Conservation (phyloP, 768 basidiomycete species). For the Suillus placidus region DNA sequence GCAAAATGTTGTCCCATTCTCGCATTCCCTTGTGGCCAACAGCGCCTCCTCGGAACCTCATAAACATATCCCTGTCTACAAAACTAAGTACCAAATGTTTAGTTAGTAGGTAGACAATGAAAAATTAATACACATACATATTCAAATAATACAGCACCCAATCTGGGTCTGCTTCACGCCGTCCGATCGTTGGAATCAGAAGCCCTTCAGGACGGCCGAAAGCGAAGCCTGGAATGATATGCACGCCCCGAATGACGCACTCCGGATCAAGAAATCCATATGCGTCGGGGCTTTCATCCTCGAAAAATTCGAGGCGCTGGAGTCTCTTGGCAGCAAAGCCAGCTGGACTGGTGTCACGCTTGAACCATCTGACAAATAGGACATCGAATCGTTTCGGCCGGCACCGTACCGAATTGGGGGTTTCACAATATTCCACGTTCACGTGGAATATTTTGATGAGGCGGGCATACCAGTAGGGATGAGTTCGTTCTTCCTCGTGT, state of each 20-base stretch:
- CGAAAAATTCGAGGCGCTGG: constrained; percentile 43
- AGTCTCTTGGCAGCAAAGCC: constrained; percentile 33
- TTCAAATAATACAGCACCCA: constrained; percentile 38
- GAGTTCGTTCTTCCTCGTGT: constrained; percentile 20
- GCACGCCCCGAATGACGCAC: constrained; percentile 40
- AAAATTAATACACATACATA: constrained; percentile 31
- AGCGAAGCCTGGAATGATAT: constrained; percentile 45
- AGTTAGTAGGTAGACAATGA: background rate
- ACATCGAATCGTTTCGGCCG: constrained; percentile 32
- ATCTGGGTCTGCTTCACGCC: constrained; percentile 29
- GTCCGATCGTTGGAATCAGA: constrained; percentile 13
- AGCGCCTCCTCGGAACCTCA: constrained; percentile 36
- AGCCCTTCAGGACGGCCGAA: constrained; percentile 24
- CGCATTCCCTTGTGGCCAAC: constrained; percentile 28
- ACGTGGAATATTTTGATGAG: constrained; percentile 30
- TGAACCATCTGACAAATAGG: constrained; percentile 46
- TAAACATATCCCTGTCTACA: constrained; percentile 45
- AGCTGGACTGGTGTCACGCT: constrained; percentile 26
- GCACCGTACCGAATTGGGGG: too few species aligned
- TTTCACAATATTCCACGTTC: background rate
- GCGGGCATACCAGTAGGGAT: constrained; percentile 43
- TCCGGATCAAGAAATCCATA: constrained; percentile 52
- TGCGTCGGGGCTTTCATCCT: constrained; percentile 25
- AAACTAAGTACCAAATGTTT: constrained; percentile 29
- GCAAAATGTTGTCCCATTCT: too few species aligned